A percentile compares a stretch with the other conserved stretches of the same genome.
Evolutionary conservation across 73 alveolate species (phyloP).

Genomic region (Paraurostyla sp.): DNA sequence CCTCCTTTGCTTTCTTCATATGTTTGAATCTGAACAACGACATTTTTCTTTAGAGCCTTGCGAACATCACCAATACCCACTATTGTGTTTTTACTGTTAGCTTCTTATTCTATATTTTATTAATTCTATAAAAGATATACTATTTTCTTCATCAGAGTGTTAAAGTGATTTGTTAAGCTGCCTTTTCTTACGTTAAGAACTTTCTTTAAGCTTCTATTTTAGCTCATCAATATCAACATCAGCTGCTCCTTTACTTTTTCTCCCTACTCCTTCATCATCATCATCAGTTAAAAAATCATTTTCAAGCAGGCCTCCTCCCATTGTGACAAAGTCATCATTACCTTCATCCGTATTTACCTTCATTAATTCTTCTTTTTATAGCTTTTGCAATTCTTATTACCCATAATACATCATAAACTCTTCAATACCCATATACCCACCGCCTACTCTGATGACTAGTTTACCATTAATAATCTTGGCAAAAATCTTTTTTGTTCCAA

Average conservation of each 20-base stretch:
- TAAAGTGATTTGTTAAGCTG: neutral
- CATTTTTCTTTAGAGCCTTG: constrained; percentile 33
- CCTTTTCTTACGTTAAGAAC: neutral
- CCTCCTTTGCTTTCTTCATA: constrained; percentile 31
- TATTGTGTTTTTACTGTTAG: neutral
- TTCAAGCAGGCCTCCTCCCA: constrained; percentile 6
- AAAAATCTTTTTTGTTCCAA: constrained; percentile 78
- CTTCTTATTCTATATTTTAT: neutral
- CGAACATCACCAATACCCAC: constrained; percentile 51
- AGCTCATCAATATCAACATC: neutral
- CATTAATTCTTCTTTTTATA: constrained; percentile 20
- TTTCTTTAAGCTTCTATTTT: neutral
- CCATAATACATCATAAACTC: constrained; percentile 70
- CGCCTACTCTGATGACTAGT: constrained; percentile 80
- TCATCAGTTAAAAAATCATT: neutral
- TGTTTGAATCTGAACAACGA: constrained; percentile 7
- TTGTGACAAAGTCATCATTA: neutral
- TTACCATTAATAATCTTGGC: constrained; percentile 74
- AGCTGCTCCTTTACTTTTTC: neutral
- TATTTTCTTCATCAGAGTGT: neutral
- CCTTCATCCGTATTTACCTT: neutral
- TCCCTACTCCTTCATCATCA: neutral
- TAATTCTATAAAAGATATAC: neutral
- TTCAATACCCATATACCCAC: constrained; percentile 80
- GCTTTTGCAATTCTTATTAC: constrained; percentile 38